Evolutionary conservation across 2,329 filamentous ascomycete genomes (phyloP).

Genomic region (Monosporascus sp.): DNA sequence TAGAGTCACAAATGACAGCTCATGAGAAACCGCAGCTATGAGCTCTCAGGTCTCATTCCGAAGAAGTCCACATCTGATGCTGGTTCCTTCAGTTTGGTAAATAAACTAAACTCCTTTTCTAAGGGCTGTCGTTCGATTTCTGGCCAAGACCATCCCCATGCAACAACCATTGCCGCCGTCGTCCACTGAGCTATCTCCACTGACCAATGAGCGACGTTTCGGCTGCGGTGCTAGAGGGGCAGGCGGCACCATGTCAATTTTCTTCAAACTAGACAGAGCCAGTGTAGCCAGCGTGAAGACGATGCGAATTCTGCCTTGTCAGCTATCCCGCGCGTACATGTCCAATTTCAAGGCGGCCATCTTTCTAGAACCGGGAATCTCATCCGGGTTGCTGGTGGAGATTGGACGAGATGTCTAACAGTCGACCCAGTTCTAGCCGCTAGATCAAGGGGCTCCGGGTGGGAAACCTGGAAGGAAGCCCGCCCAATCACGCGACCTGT

Average conservation of each 20-base stretch:
- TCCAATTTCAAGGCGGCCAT: background rate
- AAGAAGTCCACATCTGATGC: too few species aligned
- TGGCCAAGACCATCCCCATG: background rate
- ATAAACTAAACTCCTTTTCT: background rate
- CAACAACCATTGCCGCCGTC: background rate
- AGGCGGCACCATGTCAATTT: background rate
- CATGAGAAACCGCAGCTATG: too few species aligned
- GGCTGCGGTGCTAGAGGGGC: background rate
- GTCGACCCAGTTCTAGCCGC: background rate
- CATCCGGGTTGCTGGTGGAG: background rate
- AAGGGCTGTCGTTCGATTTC: background rate
- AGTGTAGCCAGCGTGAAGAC: background rate
- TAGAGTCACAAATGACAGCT: too few species aligned
- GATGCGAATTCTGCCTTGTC: background rate
- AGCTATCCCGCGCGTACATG: background rate
- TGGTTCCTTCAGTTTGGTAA: background rate
- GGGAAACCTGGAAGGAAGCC: background rate
- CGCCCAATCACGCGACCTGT: background rate
- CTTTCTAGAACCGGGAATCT: background rate
- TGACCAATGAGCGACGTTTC: background rate
- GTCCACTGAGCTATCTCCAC: background rate
- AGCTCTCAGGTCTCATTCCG: too few species aligned
- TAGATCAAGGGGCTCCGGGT: background rate
- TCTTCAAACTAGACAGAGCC: background rate
- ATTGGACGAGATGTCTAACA: background rate